Percentiles rank a stretch among this genome's conserved stretches.
Conservation (phyloP, 202 grass and related monocot genomes). For the Musa balbisiana region DNA sequence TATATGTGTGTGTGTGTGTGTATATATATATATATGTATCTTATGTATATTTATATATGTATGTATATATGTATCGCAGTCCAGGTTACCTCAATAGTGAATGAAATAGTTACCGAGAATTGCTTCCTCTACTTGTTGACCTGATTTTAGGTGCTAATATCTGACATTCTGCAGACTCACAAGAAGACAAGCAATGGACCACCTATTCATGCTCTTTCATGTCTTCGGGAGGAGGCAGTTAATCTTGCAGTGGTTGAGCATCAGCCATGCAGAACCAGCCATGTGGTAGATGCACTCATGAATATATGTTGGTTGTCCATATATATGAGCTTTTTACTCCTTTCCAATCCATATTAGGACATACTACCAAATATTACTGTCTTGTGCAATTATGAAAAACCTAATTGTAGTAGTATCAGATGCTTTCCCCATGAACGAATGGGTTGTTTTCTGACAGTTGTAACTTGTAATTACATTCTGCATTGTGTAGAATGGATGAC, state of each 20-base stretch:
- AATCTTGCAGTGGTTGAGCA: constrained; percentile 41
- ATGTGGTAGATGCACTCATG: constrained; percentile 40
- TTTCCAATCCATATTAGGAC: neutral
- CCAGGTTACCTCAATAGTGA: too few relatives aligned
- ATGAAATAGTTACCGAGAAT: neutral
- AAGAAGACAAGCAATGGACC: constrained; percentile 52
- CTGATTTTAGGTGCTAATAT: constrained; percentile 4
- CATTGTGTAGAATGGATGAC: too few relatives aligned
- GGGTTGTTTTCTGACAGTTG: too few relatives aligned
- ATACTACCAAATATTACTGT: too few relatives aligned
- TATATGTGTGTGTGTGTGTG: too few relatives aligned
- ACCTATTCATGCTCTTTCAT: constrained; percentile 32
- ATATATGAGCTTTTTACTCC: neutral
- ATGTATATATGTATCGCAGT: too few relatives aligned
- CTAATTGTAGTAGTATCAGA: too few relatives aligned
- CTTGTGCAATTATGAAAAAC: too few relatives aligned
- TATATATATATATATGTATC: too few relatives aligned
- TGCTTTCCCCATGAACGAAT: too few relatives aligned
- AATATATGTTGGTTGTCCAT: neutral
- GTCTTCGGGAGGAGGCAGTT: constrained; percentile 32
- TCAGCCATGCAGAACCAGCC: constrained; percentile 51
- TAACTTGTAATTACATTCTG: too few relatives aligned
- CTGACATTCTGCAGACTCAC: constrained; percentile 53
- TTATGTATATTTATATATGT: too few relatives aligned
- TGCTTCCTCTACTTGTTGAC: neutral